Evolutionary conservation across 257 asterid species (phyloP).

Genomic region (Salvia miltiorrhiza): DNA sequence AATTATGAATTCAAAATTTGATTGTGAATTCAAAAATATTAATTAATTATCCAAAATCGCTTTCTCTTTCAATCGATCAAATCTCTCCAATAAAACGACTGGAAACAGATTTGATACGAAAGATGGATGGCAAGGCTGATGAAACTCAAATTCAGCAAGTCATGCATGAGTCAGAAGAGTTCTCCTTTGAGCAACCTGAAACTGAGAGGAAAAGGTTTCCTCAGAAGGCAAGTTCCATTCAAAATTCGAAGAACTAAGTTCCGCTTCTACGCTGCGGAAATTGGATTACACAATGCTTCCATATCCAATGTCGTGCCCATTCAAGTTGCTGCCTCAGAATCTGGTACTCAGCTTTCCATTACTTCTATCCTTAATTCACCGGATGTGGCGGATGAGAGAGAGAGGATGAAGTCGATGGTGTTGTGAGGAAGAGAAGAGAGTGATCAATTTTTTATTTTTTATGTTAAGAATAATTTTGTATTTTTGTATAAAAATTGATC

Average conservation of each 20-base stretch:
- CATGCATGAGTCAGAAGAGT: conserved; percentile 15
- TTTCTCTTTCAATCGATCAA: no score
- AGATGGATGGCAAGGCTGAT: conserved; percentile 29
- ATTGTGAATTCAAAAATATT: no score
- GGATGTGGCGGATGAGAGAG: conserved; percentile 58
- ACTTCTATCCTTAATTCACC: conserved; percentile 87
- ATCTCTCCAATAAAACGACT: no score
- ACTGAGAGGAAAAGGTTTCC: conserved; percentile 35
- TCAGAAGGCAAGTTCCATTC: conserved; percentile 61
- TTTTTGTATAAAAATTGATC: no score
- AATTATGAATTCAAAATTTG: no score
- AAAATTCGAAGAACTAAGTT: conserved; percentile 68
- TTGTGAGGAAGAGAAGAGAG: no score
- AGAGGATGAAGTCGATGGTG: no score
- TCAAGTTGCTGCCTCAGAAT: conserved; percentile 70
- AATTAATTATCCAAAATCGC: no score
- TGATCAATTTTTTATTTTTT: no score
- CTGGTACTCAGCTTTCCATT: conserved; percentile 87
- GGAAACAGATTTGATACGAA: conserved; percentile 28
- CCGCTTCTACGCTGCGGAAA: conserved; percentile 39
- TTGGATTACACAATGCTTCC: conserved; percentile 36
- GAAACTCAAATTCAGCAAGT: conserved; percentile 34
- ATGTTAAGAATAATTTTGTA: no score
- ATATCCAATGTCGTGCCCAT: conserved; percentile 31
- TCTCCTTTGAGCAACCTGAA: conserved; percentile 39